phyloP scores from a whole-genome alignment of 2,329 filamentous ascomycete genomes.

The Parafenestella ontariensis region DNA sequence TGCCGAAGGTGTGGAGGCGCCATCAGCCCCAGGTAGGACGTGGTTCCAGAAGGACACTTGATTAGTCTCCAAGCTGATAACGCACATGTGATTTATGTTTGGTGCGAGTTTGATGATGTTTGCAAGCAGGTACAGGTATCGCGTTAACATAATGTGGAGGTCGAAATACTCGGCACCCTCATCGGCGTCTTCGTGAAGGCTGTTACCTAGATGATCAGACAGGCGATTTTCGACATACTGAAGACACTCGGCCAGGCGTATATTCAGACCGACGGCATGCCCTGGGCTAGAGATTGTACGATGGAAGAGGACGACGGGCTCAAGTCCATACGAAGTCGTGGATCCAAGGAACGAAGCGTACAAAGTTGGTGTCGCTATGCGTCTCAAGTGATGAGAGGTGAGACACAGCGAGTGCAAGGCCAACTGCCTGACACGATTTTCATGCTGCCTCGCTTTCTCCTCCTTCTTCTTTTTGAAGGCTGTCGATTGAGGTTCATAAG shows the following conservation, averaged over 20 bases:
- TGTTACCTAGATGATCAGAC: conserved; percentile 28
- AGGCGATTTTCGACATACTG: conserved; percentile 37
- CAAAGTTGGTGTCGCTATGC: conserved; percentile 27
- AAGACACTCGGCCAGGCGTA: conserved; percentile 12
- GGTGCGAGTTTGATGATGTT: conserved; percentile 17
- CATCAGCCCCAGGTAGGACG: conserved; percentile 1
- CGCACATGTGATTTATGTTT: conserved; percentile 31
- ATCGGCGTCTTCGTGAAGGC: conserved; percentile 15
- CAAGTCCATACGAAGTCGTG: conserved; percentile 19
- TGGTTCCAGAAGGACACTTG: conserved; percentile 32
- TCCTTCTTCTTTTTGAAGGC: conserved; percentile 22
- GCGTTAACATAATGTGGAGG: conserved; percentile 4
- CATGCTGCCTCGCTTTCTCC: conserved; percentile 29
- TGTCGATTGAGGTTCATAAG: conserved; percentile 28
- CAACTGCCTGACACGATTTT: conserved; percentile 26
- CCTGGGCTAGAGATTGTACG: conserved; percentile 12
- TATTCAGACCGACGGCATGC: background rate
- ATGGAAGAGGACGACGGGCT: conserved; percentile 23
- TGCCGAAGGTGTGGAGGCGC: background rate
- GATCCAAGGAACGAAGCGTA: conserved; percentile 33
- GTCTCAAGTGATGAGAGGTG: conserved; percentile 21
- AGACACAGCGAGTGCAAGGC: conserved; percentile 29
- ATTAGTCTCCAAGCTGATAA: conserved; percentile 29
- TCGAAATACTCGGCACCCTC: conserved; percentile 9
- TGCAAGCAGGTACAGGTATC: conserved; percentile 32